A percentile compares a stretch with the other conserved stretches of the same genome.
phyloP scores from a whole-genome alignment of 129 eudicot genomes.

The Arctium minus region DNA sequence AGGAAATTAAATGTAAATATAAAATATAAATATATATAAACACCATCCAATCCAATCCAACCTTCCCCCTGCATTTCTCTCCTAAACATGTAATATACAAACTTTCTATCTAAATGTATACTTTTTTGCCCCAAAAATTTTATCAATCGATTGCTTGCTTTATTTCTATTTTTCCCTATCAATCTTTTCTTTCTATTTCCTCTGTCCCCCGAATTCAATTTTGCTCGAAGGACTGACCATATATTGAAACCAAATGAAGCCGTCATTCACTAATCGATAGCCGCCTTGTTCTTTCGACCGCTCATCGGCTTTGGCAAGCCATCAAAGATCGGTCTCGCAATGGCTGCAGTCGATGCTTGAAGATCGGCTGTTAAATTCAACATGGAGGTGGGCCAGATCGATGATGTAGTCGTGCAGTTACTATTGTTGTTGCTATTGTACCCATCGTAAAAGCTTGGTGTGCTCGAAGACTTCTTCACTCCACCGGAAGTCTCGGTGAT shows the following conservation, averaged over 20 bases:
- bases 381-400: constrained; percentile 64
- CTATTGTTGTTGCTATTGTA: constrained; percentile 27
- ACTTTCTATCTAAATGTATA: constrained; percentile 32
- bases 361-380: constrained; percentile 79
- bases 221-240: not conserved
- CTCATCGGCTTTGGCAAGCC: constrained; percentile 73
- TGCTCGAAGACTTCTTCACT: constrained; percentile 79
- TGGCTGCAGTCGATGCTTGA: constrained; percentile 81
- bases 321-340: constrained; percentile 67
- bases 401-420: constrained; percentile 37
- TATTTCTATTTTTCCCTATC: constrained; percentile 25
- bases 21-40: constrained; percentile 22
- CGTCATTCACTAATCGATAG: constrained; percentile 57
- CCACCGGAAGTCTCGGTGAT: constrained; percentile 31
- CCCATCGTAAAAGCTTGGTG: constrained; percentile 63
- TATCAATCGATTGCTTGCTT: constrained; percentile 18
- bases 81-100: constrained; percentile 33
- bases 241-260: constrained; percentile 7
- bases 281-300: constrained; percentile 68
- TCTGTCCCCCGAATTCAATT: constrained; percentile 3
- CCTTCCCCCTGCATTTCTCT: constrained; percentile 11
- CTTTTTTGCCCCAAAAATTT: constrained; percentile 20
- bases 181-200: constrained; percentile 22
- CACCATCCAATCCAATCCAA: constrained; percentile 17
- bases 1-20: no score